Evolutionary conservation across 75 land plant species (phyloP), one percentile per base, ranked within the genome.

Genomic region (Pseudotsuga menziesii): DNA sequence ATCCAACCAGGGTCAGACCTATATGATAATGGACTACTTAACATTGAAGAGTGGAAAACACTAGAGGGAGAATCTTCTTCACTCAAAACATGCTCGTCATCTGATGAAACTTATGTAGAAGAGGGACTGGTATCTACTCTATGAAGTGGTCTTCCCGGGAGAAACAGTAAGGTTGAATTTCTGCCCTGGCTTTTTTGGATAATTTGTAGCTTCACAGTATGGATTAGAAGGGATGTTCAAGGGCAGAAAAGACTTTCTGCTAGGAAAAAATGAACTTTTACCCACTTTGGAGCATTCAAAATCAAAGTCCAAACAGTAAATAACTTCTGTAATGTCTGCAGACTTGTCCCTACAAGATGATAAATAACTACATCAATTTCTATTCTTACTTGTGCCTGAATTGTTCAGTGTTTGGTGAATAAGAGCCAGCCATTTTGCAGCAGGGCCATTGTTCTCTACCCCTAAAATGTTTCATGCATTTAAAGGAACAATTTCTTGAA

Each of bases 401-500:
- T 55, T 79, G 59, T 89, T 87, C 8, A 89, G 82, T 56, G 86
- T 87, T 16, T 76, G 66, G 12, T 84, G 70, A 61, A 89, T 84
- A 57, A 80, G 74, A 19, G 76, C 39, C 41, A 78, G 77, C 91
- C 91, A 89, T 64, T 70, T 77, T 23, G 59, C 74, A 25, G 86
- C 84, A 61, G 86, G 89, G 35, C 79, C 84, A 61, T 79, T 77
- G 61, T 84, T 84, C 62, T 87, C 91, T 54, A 78, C 77, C 16
- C 86, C 85, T 26, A 89, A 72, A 13, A 89, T 82, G 82, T 89
- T 89, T 22, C 88, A 83, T 26, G 89, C 88, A 77, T 82, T 89
- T 72, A 89, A 75, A 74, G 91, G 89, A 13, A 89, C 91, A 32
- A 89, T 82, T 79, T 89, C 91, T 64, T 89, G 91, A 78, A 89